Evolutionary conservation across 805 yeast species (phyloP), one percentile per base, ranked within the genome.

Genomic region (Starmera caribaea): DNA sequence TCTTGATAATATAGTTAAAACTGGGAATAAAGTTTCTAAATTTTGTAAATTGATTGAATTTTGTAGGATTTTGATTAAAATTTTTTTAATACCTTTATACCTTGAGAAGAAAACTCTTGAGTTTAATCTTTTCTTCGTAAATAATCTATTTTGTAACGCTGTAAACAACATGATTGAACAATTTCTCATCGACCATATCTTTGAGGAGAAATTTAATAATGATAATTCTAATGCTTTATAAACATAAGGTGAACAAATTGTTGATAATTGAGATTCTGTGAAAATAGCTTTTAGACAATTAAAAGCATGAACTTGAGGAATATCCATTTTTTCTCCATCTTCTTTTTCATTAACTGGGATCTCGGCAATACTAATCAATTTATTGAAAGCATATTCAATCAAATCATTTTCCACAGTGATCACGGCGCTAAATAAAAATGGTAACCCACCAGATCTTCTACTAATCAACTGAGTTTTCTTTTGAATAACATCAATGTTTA

Each of bases 81-180:
- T 58, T 0, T 58, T 65, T 37, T 69, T 68, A 11, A 85, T 60
- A 3, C 74, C 72, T 34, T 67, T 66, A 57, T 71, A 85, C 42
- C 74, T 73, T 2, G 79, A 64, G 55, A 90, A 90, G 53, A 90
- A 89, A 11, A 79, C 61, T 37, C 81, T 66, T 0, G 92, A 81
- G 21, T 80, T 68, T 43, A 66, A 44, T 39, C 54, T 57, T 43
- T 67, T 66, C 55, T 71, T 73, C 2, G 94, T 94, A 59, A 90
- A 89, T 5, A 92, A 53, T 43, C 90, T 69, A 43, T 80, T 81
- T 51, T 86, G 92, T 33, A 90, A 59, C 1, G 95, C 79, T 1
- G 95, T 80, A 56, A 88, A 90, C 32, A 90, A 66, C 97, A 90
- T 92, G 15, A 89, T 82, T 0, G 95, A 87, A 58, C 97, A 86